A percentile compares a stretch with the other conserved stretches of the same genome.
phyloP scores from a whole-genome alignment of 2,329 filamentous ascomycete genomes.

The Aspergillus sp. region DNA sequence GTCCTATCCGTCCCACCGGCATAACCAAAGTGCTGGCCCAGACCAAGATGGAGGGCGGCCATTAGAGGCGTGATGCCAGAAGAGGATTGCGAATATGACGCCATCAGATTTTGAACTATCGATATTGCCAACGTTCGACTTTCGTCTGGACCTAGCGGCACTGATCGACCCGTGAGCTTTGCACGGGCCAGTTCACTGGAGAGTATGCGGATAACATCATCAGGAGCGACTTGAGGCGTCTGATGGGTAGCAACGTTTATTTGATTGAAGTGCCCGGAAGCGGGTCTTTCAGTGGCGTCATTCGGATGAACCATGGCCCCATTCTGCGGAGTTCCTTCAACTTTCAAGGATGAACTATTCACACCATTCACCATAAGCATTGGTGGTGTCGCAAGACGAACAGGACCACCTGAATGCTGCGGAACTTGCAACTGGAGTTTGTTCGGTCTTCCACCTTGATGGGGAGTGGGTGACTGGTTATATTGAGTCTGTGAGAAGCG shows the following conservation, averaged over 20 bases:
- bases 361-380: slow-evolving; percentile 40
- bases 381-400: slow-evolving; percentile 45
- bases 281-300: slow-evolving; percentile 2
- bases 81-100: slow-evolving; percentile 28
- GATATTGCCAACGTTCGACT: slow-evolving; percentile 30
- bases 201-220: slow-evolving; percentile 33
- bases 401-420: slow-evolving; percentile 37
- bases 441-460: slow-evolving; percentile 28
- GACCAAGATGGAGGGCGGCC: slow-evolving; percentile 36
- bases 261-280: slow-evolving; percentile 7
- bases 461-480: slow-evolving; percentile 26
- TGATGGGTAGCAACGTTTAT: slow-evolving; percentile 8
- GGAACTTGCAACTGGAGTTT: slow-evolving; percentile 46
- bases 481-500: slow-evolving; percentile 18
- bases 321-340: slow-evolving; percentile 15
- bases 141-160: slow-evolving; percentile 29
- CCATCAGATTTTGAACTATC: slow-evolving; percentile 30
- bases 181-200: slow-evolving; percentile 32
- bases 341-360: slow-evolving; percentile 20
- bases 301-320: slow-evolving; percentile 9
- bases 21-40: slow-evolving; percentile 35
- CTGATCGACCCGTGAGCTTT: slow-evolving; percentile 26
- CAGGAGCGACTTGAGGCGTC: slow-evolving; percentile 21
- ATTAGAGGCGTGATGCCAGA: slow-evolving; percentile 22
- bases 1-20: slow-evolving; percentile 20